phyloP scores from a whole-genome alignment of 2,329 filamentous ascomycete genomes.

The Ilyonectria destructans region DNA sequence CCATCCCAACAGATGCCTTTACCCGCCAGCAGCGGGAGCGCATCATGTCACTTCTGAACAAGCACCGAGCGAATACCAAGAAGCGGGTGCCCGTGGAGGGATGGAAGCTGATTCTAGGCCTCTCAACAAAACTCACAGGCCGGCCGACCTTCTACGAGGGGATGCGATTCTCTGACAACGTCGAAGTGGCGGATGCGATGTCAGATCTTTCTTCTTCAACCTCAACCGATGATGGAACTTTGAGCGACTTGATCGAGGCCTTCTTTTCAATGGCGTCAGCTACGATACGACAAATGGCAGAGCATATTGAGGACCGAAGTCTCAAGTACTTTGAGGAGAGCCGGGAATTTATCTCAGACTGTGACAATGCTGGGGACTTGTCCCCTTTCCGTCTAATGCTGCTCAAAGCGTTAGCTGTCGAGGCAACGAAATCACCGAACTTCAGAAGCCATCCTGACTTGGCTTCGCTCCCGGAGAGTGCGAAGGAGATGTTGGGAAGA shows the following conservation, averaged over 20 bases:
- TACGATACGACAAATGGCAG: slow-evolving; percentile 62
- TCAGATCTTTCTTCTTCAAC: slow-evolving; percentile 48
- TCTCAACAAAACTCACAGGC: slow-evolving; percentile 67
- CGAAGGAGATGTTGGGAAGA: slow-evolving; percentile 49
- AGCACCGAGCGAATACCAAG: slow-evolving; percentile 47
- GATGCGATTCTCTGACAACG: slow-evolving; percentile 60
- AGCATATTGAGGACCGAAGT: slow-evolving; percentile 61
- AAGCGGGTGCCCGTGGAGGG: slow-evolving; percentile 48
- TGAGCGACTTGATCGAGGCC: slow-evolving; percentile 54
- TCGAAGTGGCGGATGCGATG: slow-evolving; percentile 54
- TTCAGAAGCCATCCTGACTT: slow-evolving; percentile 47
- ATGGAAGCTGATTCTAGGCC: slow-evolving; percentile 60
- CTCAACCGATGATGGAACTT: slow-evolving; percentile 44
- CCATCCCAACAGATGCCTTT: slow-evolving; percentile 58
- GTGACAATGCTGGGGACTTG: slow-evolving; percentile 41
- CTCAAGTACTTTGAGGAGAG: slow-evolving; percentile 56
- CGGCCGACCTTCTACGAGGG: slow-evolving; percentile 67
- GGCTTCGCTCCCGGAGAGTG: slow-evolving; percentile 42
- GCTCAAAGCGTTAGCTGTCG: slow-evolving; percentile 54
- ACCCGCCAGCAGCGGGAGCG: slow-evolving; percentile 62
- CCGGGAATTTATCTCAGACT: slow-evolving; percentile 47
- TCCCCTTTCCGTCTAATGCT: slow-evolving; percentile 56
- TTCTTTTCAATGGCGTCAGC: slow-evolving; percentile 53
- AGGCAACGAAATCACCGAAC: slow-evolving; percentile 50
- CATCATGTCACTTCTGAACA: slow-evolving; percentile 57